Evolutionary conservation across 2,329 filamentous ascomycete species (phyloP).

Genomic region (Scedosporium dehoogii): DNA sequence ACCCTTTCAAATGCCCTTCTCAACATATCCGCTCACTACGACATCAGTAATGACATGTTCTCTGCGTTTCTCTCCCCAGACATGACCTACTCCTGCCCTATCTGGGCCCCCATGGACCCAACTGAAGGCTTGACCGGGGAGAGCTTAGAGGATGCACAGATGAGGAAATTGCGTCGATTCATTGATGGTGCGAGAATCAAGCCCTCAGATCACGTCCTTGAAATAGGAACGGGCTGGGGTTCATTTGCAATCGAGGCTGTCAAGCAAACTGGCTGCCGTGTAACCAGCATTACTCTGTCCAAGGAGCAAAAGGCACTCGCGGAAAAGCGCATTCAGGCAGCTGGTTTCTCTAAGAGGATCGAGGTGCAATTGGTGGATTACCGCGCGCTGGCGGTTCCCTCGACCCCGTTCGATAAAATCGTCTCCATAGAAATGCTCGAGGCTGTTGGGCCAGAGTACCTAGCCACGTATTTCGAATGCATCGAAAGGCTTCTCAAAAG

Average conservation of each 20-base stretch:
- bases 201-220: slow-evolving; percentile 56
- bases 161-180: slow-evolving; percentile 56
- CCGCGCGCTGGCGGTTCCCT: slow-evolving; percentile 45
- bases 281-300: slow-evolving; percentile 60
- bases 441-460: slow-evolving; percentile 58
- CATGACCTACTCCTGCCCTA: slow-evolving; percentile 67
- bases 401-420: slow-evolving; percentile 55
- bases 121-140: slow-evolving; percentile 36
- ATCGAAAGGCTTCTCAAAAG: slow-evolving; percentile 55
- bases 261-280: slow-evolving; percentile 52
- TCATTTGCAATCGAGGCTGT: slow-evolving; percentile 64
- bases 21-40: slow-evolving; percentile 65
- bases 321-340: slow-evolving; percentile 51
- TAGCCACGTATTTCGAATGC: slow-evolving; percentile 57
- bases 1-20: slow-evolving; percentile 48
- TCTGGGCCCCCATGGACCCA: slow-evolving; percentile 35
- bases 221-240: slow-evolving; percentile 70
- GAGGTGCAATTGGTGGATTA: slow-evolving; percentile 62
- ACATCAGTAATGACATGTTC: slow-evolving; percentile 69
- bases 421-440: slow-evolving; percentile 73
- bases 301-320: slow-evolving; percentile 60
- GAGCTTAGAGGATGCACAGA: slow-evolving; percentile 54
- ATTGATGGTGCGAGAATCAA: slow-evolving; percentile 57
- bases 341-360: slow-evolving; percentile 50
- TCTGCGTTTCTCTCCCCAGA: slow-evolving; percentile 63